Evolutionary conservation across 2,329 filamentous ascomycete genomes (phyloP), one percentile per base, ranked within the genome.

Genomic region (Aspergillus piperis): DNA sequence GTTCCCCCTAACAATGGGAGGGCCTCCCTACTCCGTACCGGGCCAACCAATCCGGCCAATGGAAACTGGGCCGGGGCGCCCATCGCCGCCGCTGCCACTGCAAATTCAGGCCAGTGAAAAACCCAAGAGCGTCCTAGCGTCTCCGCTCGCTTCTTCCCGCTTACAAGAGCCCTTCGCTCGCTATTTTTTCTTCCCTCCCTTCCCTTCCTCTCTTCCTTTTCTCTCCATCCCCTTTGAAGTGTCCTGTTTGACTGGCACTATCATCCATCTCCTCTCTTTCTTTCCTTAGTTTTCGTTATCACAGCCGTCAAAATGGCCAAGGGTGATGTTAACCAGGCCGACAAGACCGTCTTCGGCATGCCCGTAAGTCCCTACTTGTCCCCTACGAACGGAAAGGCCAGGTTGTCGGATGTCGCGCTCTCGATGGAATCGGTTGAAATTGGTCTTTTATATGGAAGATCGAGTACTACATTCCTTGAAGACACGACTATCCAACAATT

Each of bases 281-380:
- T 68, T 66, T 68, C 72, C 74, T 73, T 68, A 78, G 72, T 70
- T 77, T 71, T 72, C 69, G 71, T 75, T 72, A 73, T 70, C 73
- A 74, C 68, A 75, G 72, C 72, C 70, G 75, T 74, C 76, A 79
- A 69, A 70, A 81, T 81, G 78, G 71, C 76, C 64, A 73, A 79
- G 63, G 79, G 78, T 71, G 80, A 81, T 19, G 79, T 80, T 70
- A 73, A 70, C 68, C 82, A 84, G 75, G 69, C 66, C 64, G 80
- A 84, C 25, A 84, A 85, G 81, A 78, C 79, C 73, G 75, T 84
- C 70, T 73, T 85, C 74, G 84, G 83, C 71, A 77, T 80, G 75
- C 78, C 78, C 70, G 78, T 80, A 77, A 78, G 78, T 78, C 62
- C 41, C 54, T 62, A 50, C 55, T 58, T 36, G 53, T 36, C 52